Evolutionary conservation across 768 basidiomycete genomes (phyloP), one percentile per base, ranked within the genome.

Genomic region (Tulasnella sp.): DNA sequence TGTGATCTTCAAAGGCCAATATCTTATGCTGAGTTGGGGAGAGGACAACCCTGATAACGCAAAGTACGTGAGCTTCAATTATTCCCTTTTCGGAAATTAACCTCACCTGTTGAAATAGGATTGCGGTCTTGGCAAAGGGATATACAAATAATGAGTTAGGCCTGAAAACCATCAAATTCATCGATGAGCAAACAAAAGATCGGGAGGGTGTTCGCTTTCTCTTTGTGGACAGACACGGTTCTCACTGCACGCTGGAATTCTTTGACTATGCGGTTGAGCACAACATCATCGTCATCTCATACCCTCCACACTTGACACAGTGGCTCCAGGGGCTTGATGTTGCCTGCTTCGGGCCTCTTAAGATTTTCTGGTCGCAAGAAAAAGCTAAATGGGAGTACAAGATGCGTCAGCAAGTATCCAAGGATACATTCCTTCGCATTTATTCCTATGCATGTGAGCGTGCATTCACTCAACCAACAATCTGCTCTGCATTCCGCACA

Each of bases 261-360:
- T 85, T 90, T 24, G 79, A 84, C 56, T 77, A 52, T 40, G 71
- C 40, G 1, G 78, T 71, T 7, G 78, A 81, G 0, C 78, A 88
- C 80, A 82, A 84, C 2, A 89, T 89, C 27, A 80, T 84, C n/a
- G 82, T 89, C 5, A 80, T 89, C 0, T 87, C 87, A 79, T 89
- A 89, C 83, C 88, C 87, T 24, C 81, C 88, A 27, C 88, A 89
- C 80, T 76, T 82, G 5, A 89, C 87, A 0, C 89, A 90, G 80
- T 3, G 24, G 3, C 71, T 80, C 52, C 81, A 81, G 62, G 75
- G 75, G 1, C 77, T 77, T 24, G 81, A 82, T 75, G 71, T 81
- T 10, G 74, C 72, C 10, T 46, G 79, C 12, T 82, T 82, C 44
- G 71, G 46, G 5, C 48, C 81, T 3, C 76, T 88, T 8, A 88